Evolutionary conservation across 2,329 filamentous ascomycete species (phyloP), one percentile per base, ranked within the genome.

Genomic region (Penicillium sp.): DNA sequence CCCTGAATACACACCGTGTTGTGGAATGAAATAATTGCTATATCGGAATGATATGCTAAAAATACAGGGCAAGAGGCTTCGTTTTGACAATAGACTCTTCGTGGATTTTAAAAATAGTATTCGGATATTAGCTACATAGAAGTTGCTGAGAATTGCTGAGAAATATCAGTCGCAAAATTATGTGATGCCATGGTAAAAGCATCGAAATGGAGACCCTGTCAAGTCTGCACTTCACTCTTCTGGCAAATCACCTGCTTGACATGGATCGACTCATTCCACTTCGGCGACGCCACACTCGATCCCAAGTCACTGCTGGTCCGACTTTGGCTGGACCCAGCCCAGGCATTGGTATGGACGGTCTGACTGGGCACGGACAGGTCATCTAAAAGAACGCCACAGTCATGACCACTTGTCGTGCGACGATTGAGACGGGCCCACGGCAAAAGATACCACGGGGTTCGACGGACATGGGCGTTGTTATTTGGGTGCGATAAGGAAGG

Each of bases 241-340:
- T 63, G 60, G 26, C 45, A 52, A 26, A 64, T 61, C 2, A 60
- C 56, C 32, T 58, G 59, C 40, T 56, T 59, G 4, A 64, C 50
- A 22, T 51, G 54, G 32, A 64, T 63, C 18, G 52, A 52, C 11
- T 51, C 51, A 9, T 43, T 44, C 17, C 23, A 39, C 12, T 23
- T 16, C 12, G 38, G 39, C 1, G 44, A 39, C 20, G 22, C 17
- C n/a, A 46, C 37, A 2, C 36, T 36, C 9, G 20, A 23, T 0
- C 41, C 44, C 13, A 51, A 33, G 13, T 60, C 57, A 27, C 44
- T 42, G 25, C 55, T 61, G 1, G 39, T 38, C 7, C 51, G 49
- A n/a, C 45, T 55, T 29, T 44, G 44, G 13, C 48, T 56, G 20
- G 39, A 46, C 1, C 46, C 54, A 2, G 59, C 60, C 59, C 60